Percentiles rank a stretch among this genome's conserved stretches.
phyloP scores from a whole-genome alignment of 2,329 filamentous ascomycete genomes.

The Fusarium buharicum region DNA sequence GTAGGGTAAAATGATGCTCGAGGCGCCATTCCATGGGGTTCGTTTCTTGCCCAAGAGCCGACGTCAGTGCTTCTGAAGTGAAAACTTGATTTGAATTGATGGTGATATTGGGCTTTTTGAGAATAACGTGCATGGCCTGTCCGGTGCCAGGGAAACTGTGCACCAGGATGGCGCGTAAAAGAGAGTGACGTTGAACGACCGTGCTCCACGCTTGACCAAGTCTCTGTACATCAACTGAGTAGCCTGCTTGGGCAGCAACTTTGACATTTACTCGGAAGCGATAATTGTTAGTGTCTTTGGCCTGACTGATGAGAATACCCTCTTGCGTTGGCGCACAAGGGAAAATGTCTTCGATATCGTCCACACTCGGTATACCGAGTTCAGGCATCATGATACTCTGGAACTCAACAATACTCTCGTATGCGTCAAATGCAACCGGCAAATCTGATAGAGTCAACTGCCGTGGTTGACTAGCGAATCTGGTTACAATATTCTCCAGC shows the following conservation, averaged over 20 bases:
- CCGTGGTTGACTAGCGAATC: neutral
- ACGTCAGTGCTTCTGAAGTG: neutral
- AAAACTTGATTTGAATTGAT: neutral
- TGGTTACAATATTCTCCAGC: neutral
- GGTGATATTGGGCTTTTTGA: neutral
- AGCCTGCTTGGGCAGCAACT: neutral
- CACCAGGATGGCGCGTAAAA: neutral
- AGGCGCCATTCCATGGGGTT: neutral
- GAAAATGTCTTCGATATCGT: constrained; percentile 1
- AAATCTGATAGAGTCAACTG: neutral
- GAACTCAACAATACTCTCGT: neutral
- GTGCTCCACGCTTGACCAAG: neutral
- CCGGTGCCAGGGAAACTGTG: neutral
- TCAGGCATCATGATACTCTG: neutral
- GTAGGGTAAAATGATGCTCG: neutral
- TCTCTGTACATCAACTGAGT: neutral
- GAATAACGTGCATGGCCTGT: neutral
- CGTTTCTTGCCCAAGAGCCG: neutral
- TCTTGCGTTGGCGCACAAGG: neutral
- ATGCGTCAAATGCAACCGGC: neutral
- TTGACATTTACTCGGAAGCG: neutral
- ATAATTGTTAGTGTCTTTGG: neutral
- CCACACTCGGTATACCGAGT: neutral
- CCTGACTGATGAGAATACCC: neutral
- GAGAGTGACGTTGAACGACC: neutral